Conservation (phyloP, 768 basidiomycete genomes). For the Agrocybe praecox region DNA sequence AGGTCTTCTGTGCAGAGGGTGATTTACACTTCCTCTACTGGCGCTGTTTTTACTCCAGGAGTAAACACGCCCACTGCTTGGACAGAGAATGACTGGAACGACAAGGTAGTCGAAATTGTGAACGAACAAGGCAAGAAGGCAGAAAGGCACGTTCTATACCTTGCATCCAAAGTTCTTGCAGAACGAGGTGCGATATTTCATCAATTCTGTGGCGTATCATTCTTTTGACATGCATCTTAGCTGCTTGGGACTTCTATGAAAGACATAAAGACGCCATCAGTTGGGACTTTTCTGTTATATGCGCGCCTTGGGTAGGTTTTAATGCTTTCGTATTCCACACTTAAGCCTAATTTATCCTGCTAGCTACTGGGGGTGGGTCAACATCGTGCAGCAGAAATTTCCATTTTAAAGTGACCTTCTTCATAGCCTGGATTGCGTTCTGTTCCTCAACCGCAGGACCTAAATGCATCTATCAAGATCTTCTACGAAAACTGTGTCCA, state of each 20-base stretch:
- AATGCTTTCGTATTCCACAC: neutral
- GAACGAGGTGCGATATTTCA: constrained; percentile 51
- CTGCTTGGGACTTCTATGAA: constrained; percentile 12
- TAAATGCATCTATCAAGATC: constrained; percentile 1
- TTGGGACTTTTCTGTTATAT: constrained; percentile 9
- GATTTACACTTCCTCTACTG: constrained; percentile 64
- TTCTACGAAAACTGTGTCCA: neutral
- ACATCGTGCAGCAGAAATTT: neutral
- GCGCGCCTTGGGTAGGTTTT: constrained; percentile 2
- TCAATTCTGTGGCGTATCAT: no score
- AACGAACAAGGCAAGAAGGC: constrained; percentile 50
- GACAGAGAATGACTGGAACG: constrained; percentile 62
- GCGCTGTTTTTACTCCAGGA: constrained; percentile 36
- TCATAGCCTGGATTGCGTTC: neutral
- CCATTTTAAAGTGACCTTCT: neutral
- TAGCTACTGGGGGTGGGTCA: constrained; percentile 5
- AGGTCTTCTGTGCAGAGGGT: constrained; percentile 59
- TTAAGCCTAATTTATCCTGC: neutral
- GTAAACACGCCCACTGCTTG: constrained; percentile 27
- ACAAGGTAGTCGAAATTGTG: constrained; percentile 41
- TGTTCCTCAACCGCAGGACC: neutral
- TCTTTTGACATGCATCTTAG: neutral
- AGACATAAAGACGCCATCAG: neutral
- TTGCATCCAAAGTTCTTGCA: constrained; percentile 62
- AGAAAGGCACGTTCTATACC: constrained; percentile 40